These are phyloP conservation scores for Postia placenta DNA, from an alignment of 768 basidiomycete species.

Conservation along the genomic window DNA sequence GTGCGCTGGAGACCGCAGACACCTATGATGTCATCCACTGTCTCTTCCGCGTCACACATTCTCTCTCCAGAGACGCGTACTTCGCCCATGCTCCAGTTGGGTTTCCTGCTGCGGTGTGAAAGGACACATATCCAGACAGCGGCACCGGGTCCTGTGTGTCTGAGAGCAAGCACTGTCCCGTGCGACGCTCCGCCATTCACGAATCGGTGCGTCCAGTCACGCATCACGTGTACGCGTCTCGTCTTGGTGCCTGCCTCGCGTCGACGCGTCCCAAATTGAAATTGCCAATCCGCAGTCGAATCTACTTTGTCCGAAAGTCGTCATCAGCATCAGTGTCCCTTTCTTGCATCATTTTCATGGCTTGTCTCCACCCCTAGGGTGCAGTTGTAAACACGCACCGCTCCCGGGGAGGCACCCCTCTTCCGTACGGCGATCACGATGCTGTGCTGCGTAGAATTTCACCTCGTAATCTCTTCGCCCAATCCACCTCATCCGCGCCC, in stretches of 20 bases:
- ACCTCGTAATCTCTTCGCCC: neutral
- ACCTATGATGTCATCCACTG: neutral
- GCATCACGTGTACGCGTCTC: slow-evolving; percentile 2
- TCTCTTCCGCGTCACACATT: neutral
- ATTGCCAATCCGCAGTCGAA: neutral
- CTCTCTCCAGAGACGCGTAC: too few species aligned
- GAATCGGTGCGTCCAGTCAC: neutral
- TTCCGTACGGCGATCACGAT: neutral
- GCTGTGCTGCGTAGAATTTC: neutral
- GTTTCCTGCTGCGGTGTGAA: too few species aligned
- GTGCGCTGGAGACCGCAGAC: neutral
- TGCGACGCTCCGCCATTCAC: neutral
- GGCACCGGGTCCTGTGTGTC: too few species aligned
- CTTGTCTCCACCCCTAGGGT: neutral
- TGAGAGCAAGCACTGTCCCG: too few species aligned
- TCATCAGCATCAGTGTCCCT: neutral
- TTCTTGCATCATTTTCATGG: neutral
- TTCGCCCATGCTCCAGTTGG: too few species aligned
- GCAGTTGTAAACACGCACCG: neutral
- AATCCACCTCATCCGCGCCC: neutral
- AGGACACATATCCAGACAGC: too few species aligned
- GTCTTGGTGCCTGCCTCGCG: neutral
- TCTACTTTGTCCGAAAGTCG: too few species aligned
- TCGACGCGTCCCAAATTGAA: neutral
- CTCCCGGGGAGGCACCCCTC: neutral